Evolutionary conservation across 305 asterid genomes (phyloP), one percentile per base, ranked within the genome.

Genomic region (Andrographis paniculata): DNA sequence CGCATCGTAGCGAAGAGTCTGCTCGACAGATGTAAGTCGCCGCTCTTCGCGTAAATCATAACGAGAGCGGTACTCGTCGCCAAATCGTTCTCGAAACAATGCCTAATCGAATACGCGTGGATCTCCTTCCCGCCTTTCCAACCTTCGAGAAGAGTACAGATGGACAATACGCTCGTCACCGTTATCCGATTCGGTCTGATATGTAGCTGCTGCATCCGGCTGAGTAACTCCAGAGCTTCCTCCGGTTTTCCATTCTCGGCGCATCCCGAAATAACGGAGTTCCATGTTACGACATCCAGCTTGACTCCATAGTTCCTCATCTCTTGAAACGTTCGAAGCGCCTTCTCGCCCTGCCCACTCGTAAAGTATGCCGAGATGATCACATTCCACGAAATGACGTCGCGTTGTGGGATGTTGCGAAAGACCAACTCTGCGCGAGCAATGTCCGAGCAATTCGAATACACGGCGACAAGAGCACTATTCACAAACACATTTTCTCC

Each of bases 401-500:
- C 88, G 13, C 48, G 72, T 17, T 50, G 66, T 22, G 58, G 63
- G 55, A 33, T 68, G 50, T 44, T 63, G 19, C 19, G 2, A 45
- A 82, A 78, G 56, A 78, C 85, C 20, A 18, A 20, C 45, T 78
- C 82, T 0, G 93, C 93, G 6, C 51, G 60, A 57, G 43, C 62
- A 63, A 82, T 66, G 42, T 82, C 68, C 24, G 72, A 75, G 66
- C 85, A 82, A 60, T 60, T 75, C 37, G 85, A 76, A 50, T 78
- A 82, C 87, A 82, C 69, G 60, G 71, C 78, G 43, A 78, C 85
- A 33, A 82, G 77, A 31, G 79, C 85, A 64, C 88, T 75, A 50
- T 48, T 73, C 23, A 82, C 78, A 56, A 73, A 82, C 58, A 64
- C 62, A 60, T 82, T 82, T 17, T 53, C 77, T 28, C 24, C 62